A percentile compares a stretch with the other conserved stretches of the same genome.
Conservation (phyloP, 202 grass and related monocot species). For the Schoenoplectus triqueter region DNA sequence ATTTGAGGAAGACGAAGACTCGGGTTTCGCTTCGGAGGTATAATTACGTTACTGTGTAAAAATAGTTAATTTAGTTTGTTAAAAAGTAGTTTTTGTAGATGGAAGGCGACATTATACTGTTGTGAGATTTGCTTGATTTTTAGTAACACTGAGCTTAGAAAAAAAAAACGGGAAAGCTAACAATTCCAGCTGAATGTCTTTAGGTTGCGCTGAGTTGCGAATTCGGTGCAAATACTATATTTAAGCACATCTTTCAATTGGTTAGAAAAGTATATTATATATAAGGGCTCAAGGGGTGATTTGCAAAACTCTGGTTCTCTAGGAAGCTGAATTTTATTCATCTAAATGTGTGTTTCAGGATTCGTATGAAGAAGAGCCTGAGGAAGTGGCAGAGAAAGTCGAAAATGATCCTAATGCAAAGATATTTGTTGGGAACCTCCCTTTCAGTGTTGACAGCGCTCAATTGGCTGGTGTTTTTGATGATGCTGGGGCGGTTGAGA, state of each 20-base stretch:
- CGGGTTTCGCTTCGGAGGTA: constrained; percentile 35
- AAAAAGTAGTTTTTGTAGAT: background rate
- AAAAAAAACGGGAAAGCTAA: background rate
- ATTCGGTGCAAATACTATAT: background rate
- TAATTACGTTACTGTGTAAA: background rate
- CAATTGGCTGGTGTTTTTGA: constrained; percentile 91
- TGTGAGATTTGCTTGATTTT: background rate
- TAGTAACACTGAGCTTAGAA: background rate
- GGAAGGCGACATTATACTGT: background rate
- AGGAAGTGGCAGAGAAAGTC: constrained; percentile 8
- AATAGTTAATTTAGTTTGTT: background rate
- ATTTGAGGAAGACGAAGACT: constrained; percentile 41
- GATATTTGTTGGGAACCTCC: constrained; percentile 92
- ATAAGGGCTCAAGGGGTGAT: background rate
- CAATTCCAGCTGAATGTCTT: background rate
- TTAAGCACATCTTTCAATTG: background rate
- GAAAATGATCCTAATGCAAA: constrained; percentile 69
- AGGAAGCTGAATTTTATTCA: background rate
- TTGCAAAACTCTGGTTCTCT: background rate
- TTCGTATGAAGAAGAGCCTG: constrained; percentile 22
- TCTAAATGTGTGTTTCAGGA: constrained; percentile 22
- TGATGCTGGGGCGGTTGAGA: constrained; percentile 80
- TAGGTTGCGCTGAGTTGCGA: background rate
- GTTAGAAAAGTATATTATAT: background rate
- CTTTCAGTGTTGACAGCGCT: constrained; percentile 86